A percentile compares a stretch with the other conserved stretches of the same genome.
phyloP scores from a whole-genome alignment of 192 early-diverging fungal genomes.

The Oehlia diaphana region DNA sequence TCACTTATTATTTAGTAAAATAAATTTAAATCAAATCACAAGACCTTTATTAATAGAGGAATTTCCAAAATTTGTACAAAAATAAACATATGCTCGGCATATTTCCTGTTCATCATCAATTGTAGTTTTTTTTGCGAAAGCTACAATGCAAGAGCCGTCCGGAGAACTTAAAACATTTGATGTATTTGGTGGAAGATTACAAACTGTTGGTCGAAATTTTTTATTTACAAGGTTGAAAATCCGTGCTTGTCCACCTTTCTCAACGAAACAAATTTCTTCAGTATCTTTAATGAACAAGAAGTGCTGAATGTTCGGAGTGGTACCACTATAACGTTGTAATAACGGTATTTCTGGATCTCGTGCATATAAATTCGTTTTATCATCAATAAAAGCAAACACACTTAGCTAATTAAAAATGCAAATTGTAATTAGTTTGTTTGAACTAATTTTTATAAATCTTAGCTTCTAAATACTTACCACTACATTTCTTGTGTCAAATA shows the following conservation, averaged over 20 bases:
- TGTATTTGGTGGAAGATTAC: background rate
- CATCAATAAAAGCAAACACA: background rate
- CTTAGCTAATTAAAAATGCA: background rate
- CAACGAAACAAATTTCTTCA: slow-evolving; percentile 5
- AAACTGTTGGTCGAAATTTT: background rate
- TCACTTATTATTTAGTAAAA: no score
- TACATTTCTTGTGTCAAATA: background rate
- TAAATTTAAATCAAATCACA: no score
- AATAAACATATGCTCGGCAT: slow-evolving; percentile 3
- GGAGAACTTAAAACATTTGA: background rate
- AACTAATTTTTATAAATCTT: background rate
- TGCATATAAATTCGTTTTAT: background rate
- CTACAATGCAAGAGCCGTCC: background rate
- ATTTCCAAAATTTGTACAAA: slow-evolving; percentile 1
- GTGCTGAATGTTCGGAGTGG: background rate
- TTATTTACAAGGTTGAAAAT: background rate
- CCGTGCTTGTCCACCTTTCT: background rate
- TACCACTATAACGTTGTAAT: background rate
- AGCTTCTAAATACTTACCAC: background rate
- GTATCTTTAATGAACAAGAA: slow-evolving; percentile 15
- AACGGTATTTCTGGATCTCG: background rate
- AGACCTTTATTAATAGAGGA: background rate
- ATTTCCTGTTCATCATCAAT: background rate
- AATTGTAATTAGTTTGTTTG: background rate
- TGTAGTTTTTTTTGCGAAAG: background rate